Base-by-base conservation (phyloP, 1,139 yeast genomes). In the Geotrichum bryndzae region DNA sequence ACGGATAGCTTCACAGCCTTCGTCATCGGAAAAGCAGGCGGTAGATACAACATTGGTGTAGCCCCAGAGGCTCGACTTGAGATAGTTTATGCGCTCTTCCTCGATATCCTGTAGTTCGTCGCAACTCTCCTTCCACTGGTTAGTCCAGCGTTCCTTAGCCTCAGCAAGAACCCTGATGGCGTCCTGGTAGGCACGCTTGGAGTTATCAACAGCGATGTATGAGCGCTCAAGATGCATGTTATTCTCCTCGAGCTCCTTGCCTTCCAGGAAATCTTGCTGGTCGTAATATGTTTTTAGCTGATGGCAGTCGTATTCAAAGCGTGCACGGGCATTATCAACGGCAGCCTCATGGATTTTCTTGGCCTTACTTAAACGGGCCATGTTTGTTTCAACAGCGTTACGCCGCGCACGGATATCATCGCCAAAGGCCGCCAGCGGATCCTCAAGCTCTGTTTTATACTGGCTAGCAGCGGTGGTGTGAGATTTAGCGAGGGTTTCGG, bases 51-150 rank as follows among this genome's bases (percentile, higher is more conserved):
- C 80, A 72, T 90, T 90, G 60, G 96, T 86, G 73, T 82, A 92
- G 54, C 86, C 88, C 86, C 96, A 94, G 66, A 95, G 75, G 69
- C 87, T 89, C 18, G 87, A 79, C 69, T 91, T 90, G 63, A 90
- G 72, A 64, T 86, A 82, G 68, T 88, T 88, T 61, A 91, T 84
- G 66, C 96, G 81, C 68, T 89, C 91, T 58, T 84, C 83, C 71
- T 94, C 99, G 66, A 90, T 76, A 63, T 80, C 84, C 74, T 92
- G 96, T 65, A 90, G 80, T 66, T 84, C 85, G 65, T 81, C 83
- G 53, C 92, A 82, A 0, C 90, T 80, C 18, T 78, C 74, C 60
- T 82, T 79, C 98, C 99, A 94, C 69, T 91, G 96, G 51, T 83
- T 77, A 62, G 84, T 81, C 88, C 92, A 94, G 5, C 82, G 77